A percentile compares a stretch with the other conserved stretches of the same genome.
These are phyloP conservation scores for Metschnikowia sp. DNA, from an alignment of 805 yeast species.

Conservation along the genomic window DNA sequence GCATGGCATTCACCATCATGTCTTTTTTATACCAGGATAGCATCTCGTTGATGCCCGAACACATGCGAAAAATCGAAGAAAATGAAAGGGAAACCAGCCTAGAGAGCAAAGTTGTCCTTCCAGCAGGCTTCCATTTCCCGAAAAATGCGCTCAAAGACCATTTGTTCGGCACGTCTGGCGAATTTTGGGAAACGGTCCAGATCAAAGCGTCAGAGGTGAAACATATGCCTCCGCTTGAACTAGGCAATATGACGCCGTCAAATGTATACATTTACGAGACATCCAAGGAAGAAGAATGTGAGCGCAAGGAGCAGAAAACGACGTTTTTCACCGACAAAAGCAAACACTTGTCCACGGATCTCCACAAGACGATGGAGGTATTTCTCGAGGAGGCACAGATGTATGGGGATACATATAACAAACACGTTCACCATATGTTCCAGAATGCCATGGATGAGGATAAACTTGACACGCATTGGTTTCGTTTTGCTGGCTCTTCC, in stretches of 20 bases:
- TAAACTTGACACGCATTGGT: conserved; percentile 14
- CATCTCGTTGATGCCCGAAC: background rate
- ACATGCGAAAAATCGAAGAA: background rate
- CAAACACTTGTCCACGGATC: conserved; percentile 5
- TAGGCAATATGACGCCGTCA: background rate
- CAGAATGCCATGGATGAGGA: conserved; percentile 1
- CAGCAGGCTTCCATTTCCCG: conserved; percentile 8
- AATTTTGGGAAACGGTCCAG: conserved; percentile 2
- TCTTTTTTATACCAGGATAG: background rate
- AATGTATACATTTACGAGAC: background rate
- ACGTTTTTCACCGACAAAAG: conserved; percentile 2
- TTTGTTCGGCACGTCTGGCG: conserved; percentile 7
- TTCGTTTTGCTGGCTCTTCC: conserved; percentile 20
- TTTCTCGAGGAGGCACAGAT: conserved; percentile 8
- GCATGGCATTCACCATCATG: background rate
- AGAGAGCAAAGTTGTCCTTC: conserved; percentile 6
- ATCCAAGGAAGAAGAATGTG: background rate
- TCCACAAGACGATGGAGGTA: conserved; percentile 1
- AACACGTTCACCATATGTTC: conserved; percentile 6
- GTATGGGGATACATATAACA: conserved; percentile 8
- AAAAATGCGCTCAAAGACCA: conserved; percentile 1
- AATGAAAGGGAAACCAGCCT: background rate
- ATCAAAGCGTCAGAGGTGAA: conserved; percentile 1
- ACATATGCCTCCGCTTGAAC: conserved; percentile 2
- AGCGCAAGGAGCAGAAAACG: background rate